These are phyloP conservation scores for Trichoderma pleuroti DNA, from an alignment of 2,329 filamentous ascomycete genomes.

Conservation along the genomic window DNA sequence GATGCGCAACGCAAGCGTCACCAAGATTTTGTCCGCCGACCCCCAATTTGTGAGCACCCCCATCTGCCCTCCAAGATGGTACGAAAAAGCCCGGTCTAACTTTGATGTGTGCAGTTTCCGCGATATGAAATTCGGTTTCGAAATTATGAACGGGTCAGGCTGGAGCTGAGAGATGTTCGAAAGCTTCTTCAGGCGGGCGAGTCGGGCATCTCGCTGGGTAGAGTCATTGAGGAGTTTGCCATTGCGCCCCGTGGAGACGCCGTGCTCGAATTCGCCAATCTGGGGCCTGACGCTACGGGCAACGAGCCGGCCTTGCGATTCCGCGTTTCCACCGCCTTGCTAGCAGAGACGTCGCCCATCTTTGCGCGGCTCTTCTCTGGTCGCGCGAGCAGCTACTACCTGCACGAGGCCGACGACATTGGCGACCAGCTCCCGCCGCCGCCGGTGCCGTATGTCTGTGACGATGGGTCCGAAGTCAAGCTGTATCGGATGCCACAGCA, in stretches of 20 bases:
- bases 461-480: slow-evolving; percentile 43
- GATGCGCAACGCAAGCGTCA: slow-evolving; percentile 46
- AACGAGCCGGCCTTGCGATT: slow-evolving; percentile 45
- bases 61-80: background rate
- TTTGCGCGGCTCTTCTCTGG: slow-evolving; percentile 48
- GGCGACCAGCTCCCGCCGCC: slow-evolving; percentile 34
- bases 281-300: slow-evolving; percentile 29
- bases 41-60: slow-evolving; percentile 38
- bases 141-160: slow-evolving; percentile 44
- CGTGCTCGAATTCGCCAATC: slow-evolving; percentile 51
- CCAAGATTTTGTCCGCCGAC: slow-evolving; percentile 42
- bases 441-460: slow-evolving; percentile 37
- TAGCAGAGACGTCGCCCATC: slow-evolving; percentile 50
- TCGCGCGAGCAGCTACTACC: slow-evolving; percentile 28
- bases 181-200: slow-evolving; percentile 41
- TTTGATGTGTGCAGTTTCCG: slow-evolving; percentile 33
- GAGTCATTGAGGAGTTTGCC: slow-evolving; percentile 39
- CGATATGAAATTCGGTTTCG: slow-evolving; percentile 47
- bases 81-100: background rate
- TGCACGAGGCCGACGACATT: slow-evolving; percentile 39
- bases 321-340: slow-evolving; percentile 48
- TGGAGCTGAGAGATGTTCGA: slow-evolving; percentile 39
- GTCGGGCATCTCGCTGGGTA: slow-evolving; percentile 39
- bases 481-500: slow-evolving; percentile 53
- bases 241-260: slow-evolving; percentile 47